Evolutionary conservation across 768 basidiomycete species (phyloP).

Genomic region (Gymnopilus junonius): DNA sequence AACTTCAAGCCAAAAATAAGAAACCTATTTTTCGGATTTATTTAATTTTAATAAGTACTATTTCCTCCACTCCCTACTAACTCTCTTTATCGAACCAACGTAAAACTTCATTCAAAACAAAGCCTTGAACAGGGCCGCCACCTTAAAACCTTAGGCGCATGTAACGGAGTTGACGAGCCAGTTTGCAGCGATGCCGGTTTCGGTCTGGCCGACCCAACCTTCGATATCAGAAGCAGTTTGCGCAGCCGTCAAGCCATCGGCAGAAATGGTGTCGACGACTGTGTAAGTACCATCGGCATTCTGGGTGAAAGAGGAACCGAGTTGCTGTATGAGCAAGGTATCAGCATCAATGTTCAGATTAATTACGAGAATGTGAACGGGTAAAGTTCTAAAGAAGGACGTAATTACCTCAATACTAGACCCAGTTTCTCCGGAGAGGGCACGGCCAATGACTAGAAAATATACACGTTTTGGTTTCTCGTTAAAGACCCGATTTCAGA

Average conservation of each 20-base stretch:
- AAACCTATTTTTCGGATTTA: background rate
- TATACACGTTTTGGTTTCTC: too few species aligned
- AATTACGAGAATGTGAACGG: background rate
- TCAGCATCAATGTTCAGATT: background rate
- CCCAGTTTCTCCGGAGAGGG: background rate
- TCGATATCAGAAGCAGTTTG: constrained; percentile 4
- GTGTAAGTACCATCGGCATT: constrained; percentile 1
- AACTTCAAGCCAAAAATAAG: background rate
- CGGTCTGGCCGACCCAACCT: constrained; percentile 8
- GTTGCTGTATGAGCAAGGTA: background rate
- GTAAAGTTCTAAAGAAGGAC: background rate
- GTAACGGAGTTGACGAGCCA: constrained; percentile 9
- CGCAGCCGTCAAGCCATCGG: constrained; percentile 2
- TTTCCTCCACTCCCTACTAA: background rate
- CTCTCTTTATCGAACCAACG: background rate
- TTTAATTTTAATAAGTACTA: too few species aligned
- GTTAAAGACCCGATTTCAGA: too few species aligned
- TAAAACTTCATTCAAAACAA: background rate
- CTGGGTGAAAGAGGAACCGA: background rate
- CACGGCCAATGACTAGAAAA: background rate
- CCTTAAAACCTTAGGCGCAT: too few species aligned
- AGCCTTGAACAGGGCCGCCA: background rate
- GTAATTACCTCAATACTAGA: background rate
- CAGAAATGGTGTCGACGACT: constrained; percentile 5
- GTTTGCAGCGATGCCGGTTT: constrained; percentile 3